Evolutionary conservation across 164 flowering plant genomes (phyloP), one percentile per base, ranked within the genome.

Genomic region (Tetrastigma voinierianum): DNA sequence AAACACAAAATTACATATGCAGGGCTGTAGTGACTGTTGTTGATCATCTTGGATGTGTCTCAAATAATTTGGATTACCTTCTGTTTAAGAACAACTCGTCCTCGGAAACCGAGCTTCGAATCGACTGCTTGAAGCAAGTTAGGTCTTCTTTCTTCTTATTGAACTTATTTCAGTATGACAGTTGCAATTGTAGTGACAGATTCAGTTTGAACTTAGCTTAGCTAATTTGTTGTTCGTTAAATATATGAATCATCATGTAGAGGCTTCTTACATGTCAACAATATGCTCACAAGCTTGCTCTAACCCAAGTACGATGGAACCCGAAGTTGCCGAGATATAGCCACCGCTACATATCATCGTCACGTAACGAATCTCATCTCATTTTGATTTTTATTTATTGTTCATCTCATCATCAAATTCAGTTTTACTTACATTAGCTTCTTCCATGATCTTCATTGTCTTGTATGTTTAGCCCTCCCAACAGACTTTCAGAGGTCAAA

Each of bases 41-140:
- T 23, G 97, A 90, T 80, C 96, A 87, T 77, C 78, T 91, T n/a
- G 97, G 97, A 17, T 77, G 62, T 32, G 86, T 87, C 49, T 83
- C 93, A 24, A 70, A 84, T 2, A 86, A 80, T 72, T 81, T 91
- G 9, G 80, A 85, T 46, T 9, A 46, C 63, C 74, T 64, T 52
- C 67, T 90, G 9, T 70, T 71, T 4, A 45, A 68, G 13, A 72
- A 64, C 25, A 55, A 66, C 21, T 51, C 57, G 2, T 21, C 77
- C 61, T 71, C 85, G 1, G 80, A 84, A 45, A 70, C 82, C 0
- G 87, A 90, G 61, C 76, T 82, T 55, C 83, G 85, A 20, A 73
- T 89, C 58, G 25, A 81, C 57, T 75, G 79, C 82, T 71, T 91
- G 43, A 80, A 87, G 51, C 95, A 85, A 62, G 97, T 91, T 1